These are phyloP conservation scores for Umbilicaria muhlenbergii DNA, from an alignment of 495 filamentous ascomycete species.

Conservation along the genomic window DNA sequence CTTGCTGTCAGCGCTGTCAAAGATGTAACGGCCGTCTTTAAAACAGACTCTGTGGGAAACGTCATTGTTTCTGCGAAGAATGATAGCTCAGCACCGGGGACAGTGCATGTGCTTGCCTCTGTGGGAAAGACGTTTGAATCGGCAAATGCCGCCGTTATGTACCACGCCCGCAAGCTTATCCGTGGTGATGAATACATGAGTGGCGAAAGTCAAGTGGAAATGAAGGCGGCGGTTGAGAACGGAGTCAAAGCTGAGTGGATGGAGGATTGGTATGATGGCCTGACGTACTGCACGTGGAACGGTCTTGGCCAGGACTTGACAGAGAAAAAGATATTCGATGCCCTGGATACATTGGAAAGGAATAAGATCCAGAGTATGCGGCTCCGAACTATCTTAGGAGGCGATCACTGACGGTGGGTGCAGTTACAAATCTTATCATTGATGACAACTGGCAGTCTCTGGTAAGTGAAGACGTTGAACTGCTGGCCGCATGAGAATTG, in stretches of 20 bases:
- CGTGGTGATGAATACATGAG: slow-evolving; percentile 20
- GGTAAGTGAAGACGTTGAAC: slow-evolving; percentile 2
- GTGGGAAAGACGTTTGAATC: slow-evolving; percentile 61
- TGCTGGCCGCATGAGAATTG: slow-evolving; percentile 20
- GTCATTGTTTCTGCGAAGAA: slow-evolving; percentile 56
- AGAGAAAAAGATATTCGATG: slow-evolving; percentile 61
- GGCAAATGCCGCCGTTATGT: slow-evolving; percentile 68
- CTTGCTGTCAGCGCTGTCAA: slow-evolving; percentile 65
- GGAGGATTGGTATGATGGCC: slow-evolving; percentile 78
- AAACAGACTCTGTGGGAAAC: slow-evolving; percentile 46
- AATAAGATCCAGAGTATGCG: slow-evolving; percentile 46
- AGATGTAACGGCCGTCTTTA: slow-evolving; percentile 55
- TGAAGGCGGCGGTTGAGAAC: slow-evolving; percentile 29
- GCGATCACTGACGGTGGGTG: too few relatives aligned
- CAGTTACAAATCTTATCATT: slow-evolving; percentile 68
- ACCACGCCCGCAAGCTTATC: slow-evolving; percentile 63
- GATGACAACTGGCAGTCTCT: slow-evolving; percentile 95
- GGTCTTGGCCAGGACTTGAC: slow-evolving; percentile 67
- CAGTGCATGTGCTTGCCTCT: slow-evolving; percentile 53
- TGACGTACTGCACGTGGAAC: slow-evolving; percentile 86
- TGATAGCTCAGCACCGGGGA: slow-evolving; percentile 38
- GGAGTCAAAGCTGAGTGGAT: slow-evolving; percentile 51
- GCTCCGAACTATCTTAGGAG: not conserved
- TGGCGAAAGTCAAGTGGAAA: slow-evolving; percentile 18
- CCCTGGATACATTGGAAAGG: slow-evolving; percentile 53